Base-by-base conservation (phyloP, 2,329 filamentous ascomycete species). In the Aureobasidium sp. region DNA sequence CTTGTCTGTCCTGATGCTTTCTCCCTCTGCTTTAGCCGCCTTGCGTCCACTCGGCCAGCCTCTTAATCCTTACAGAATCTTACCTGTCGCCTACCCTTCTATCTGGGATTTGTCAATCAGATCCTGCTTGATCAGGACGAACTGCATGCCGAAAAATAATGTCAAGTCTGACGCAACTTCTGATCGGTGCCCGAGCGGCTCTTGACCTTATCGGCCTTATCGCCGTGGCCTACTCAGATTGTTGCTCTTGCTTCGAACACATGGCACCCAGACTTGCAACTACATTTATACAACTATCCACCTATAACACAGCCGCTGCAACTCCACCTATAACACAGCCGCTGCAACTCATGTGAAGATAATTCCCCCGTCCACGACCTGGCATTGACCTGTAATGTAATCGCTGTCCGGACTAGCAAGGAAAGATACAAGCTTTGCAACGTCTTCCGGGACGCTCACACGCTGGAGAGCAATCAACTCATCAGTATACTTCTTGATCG, bases 361-460 rank as follows among this genome's bases (percentile, higher is more conserved):
- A 42, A 72, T 73, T 2, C 70, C 70, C 1, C 69, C 70, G 65
- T 73, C 70, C 15, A 87, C 80, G 9, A 88, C 69, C 64, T 86
- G 77, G 2, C 83, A 87, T 74, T 88, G 85, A 0, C 86, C 86
- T 0, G 86, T 88, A 67, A 88, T 78, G 65, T 84, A 87, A 65
- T 88, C 82, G 50, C 79, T 82, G 66, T 88, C 85, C 20, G 75
- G 76, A 12, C 82, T 78, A 0, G 80, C 80, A 64, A 88, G 68
- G 68, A 85, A 88, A 64, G 80, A 81, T n/a, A 89, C 85, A 48
- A 83, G 72, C 64, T 82, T 83, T 1, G 81, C 77, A 10, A 89
- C 85, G 69, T 88, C 86, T 65, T 86, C 82, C 0, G 85, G 84
- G 13, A 82, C 79, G 67, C 84, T 84, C 1, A 80, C 80, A 39